Evolutionary conservation across 148 eudicot genomes (phyloP), one percentile per base, ranked within the genome.

Genomic region (Polygonum maritimum): DNA sequence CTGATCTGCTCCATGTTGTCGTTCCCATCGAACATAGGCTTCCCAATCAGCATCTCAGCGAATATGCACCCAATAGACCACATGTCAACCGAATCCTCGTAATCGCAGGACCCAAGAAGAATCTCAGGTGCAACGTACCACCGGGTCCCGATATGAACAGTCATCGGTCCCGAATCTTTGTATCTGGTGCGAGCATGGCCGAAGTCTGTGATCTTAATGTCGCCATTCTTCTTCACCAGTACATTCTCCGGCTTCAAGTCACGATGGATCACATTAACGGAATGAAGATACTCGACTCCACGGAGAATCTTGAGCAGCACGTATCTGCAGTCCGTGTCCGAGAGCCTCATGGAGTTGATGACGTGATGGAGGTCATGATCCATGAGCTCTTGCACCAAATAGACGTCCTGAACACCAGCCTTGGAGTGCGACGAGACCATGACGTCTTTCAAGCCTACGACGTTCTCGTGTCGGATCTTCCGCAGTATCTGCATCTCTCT

Each of bases 61-160:
- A 86, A 82, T 39, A 84, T 81, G 70, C 89, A 86, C 1, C 87
- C 89, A 0, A 77, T 85, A 0, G 87, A 78, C 89, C 87, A 86
- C 0, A 86, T 69, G 58, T 86, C 87, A 21, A 86, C 73, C 2
- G 87, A 47, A 7, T 26, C 31, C 85, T 21, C 6, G 80, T 71
- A 3, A 86, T 78, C 1, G 82, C 77, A 1, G 31, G 31, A 26
- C 31, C 31, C 31, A 26, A 26, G 31, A 0, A 26, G 31, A 1
- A 26, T 26, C 81, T 84, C 89, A 0, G 87, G 87, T 4, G 89
- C 82, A 41, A 82, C 69, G 49, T 86, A 86, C 84, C 86, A 79
- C 13, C 83, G 79, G 1, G 86, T 81, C 1, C 76, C 84, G 1
- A 84, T 83, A 14, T 75, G 77, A 18, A 13, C 65, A 1, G 26